Conservation (phyloP, 2,329 filamentous ascomycete genomes). For the Tolypocladium sp. region DNA sequence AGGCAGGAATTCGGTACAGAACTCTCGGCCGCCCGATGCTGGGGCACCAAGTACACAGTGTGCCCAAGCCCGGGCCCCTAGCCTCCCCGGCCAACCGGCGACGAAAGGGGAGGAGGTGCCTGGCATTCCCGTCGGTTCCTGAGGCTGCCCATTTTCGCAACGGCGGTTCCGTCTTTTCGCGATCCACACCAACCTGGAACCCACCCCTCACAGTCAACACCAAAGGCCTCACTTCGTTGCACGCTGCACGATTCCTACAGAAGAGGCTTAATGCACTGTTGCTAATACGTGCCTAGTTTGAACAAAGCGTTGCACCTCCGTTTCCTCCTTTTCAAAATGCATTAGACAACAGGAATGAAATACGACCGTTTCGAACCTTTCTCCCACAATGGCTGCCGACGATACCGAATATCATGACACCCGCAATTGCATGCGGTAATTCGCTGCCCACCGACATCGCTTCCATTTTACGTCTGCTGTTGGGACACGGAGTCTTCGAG, state of each 20-base stretch:
- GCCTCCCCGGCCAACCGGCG: background rate
- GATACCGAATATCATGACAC: background rate
- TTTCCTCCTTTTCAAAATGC: background rate
- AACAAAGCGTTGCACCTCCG: background rate
- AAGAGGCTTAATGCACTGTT: background rate
- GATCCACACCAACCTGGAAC: background rate
- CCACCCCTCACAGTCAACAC: background rate
- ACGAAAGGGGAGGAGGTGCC: background rate
- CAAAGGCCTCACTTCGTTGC: background rate
- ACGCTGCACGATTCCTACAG: background rate
- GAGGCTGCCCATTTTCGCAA: background rate
- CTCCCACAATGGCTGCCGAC: background rate
- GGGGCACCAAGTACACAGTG: background rate
- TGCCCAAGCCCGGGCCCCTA: background rate
- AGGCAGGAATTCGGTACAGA: background rate
- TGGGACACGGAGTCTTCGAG: slow-evolving; percentile 20
- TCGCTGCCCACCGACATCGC: background rate
- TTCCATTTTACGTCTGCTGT: background rate
- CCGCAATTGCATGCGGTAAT: background rate
- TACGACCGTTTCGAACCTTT: background rate
- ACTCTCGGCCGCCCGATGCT: background rate
- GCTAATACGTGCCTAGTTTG: background rate
- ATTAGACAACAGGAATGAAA: background rate
- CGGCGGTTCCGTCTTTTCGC: background rate
- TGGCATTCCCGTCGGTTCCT: background rate